Evolutionary conservation across 352 stramenopile genomes (phyloP), one percentile per base, ranked within the genome.

Genomic region (Globisporangium sylvaticum): DNA sequence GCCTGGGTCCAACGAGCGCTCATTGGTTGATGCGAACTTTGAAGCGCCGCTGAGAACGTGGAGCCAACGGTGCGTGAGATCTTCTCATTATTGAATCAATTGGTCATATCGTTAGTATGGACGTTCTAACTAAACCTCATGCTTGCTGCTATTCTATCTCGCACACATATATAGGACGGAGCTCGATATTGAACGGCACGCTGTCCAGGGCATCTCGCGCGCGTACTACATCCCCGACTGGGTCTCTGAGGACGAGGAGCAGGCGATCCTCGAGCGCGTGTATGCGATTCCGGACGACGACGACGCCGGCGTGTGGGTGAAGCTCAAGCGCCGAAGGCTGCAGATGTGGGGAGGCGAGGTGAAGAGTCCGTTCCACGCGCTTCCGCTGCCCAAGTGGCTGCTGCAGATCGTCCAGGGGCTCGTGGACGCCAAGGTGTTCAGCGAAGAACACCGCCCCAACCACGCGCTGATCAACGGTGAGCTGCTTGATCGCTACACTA

Each of bases 341-440:
- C 84, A 92, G 62, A 87, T 89, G 73, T 88, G 77, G 73, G 82
- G 84, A 60, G 84, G 84, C 53, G 70, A 88, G 59, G 84, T 92
- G 34, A 88, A 79, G 44, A 42, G 58, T 9, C 81, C 78, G 15
- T 91, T 89, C 66, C 50, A 60, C 0, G 69, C 78, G 8, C 67
- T 79, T 53, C 68, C 72, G 9, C 67, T 91, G 52, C 82, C 84
- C 29, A 56, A 57, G 39, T 92, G 84, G 84, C 61, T 92, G 10
- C 59, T 66, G 58, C 77, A 87, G 65, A 83, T 92, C 34, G 75
- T 70, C 10, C 62, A 83, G 37, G 61, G 69, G 25, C 74, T 91
- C 9, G 75, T 90, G 18, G 79, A 84, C 58, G 70, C 71, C 12
- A 72, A 71, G 10, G 62, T 92, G 15, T 92, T 91, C 62, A 55